Base-by-base conservation (phyloP, 2,329 filamentous ascomycete genomes). In the Aspergillus pseudoviridinutans region DNA sequence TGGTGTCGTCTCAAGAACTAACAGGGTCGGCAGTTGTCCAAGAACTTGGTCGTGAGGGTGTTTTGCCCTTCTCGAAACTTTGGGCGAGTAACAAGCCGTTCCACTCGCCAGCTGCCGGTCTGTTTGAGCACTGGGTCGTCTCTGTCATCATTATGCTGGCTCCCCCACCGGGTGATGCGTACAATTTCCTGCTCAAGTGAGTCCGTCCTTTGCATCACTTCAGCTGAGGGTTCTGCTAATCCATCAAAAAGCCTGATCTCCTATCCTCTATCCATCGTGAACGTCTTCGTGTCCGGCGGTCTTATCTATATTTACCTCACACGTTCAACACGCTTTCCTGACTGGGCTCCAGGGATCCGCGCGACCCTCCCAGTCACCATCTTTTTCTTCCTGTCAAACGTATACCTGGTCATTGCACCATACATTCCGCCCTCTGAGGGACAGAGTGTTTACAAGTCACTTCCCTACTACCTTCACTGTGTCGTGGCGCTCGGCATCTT, bases 41-140 rank as follows among this genome's bases (percentile, higher is more conserved):
- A 60, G 87, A 90, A 69, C 76, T 90, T 49, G 88, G 84, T 0
- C 88, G 88, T 65, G 87, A 91, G 65, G 87, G 87, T 0, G 75
- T 90, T 4, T 66, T 90, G 14, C 88, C 88, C 0, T 87, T 81
- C 55, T 85, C 84, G 59, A 78, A 79, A 2, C 83, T 90, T 68
- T 90, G 85, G 84, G 87, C 87, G 0, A 88, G 85, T 3, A 87
- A 86, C 66, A 84, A 82, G 71, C 88, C 87, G 0, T 87, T 86
- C 60, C 84, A 86, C 56, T 81, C 87, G 0, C 87, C 87, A 0
- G 80, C 84, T n/a, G 76, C 84, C 6, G 74, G 74, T 10, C 65
- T 78, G 9, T 83, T 89, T 63, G 78, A 89, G 22, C 87, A 89
- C 69, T 89, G 84, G 81, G 66, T 87, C 17, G 79, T 88, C 2